These are phyloP conservation scores for Beauveria australis DNA, from an alignment of 2,329 filamentous ascomycete genomes.

Conservation along the genomic window DNA sequence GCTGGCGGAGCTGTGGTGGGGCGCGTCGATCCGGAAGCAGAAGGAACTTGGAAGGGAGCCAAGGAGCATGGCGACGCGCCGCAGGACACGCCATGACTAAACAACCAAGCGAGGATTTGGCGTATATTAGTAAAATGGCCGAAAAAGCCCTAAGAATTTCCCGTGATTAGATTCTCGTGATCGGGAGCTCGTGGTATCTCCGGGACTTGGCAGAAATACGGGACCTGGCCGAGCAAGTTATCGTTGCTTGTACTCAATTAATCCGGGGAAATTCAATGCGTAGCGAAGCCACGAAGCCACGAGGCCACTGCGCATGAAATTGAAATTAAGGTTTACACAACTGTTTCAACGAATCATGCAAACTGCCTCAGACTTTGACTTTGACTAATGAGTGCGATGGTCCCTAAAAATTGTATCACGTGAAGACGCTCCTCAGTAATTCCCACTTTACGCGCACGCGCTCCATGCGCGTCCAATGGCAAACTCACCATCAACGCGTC, in stretches of 20 bases:
- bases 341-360: not conserved
- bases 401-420: constrained; percentile 4
- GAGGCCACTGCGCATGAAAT: not conserved
- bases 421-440: constrained; percentile 3
- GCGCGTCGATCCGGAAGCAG: not conserved
- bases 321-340: not conserved
- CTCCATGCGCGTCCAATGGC: not conserved
- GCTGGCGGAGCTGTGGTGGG: constrained; percentile 1
- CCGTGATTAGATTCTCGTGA: too few species aligned
- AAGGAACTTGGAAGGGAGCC: not conserved
- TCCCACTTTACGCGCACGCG: constrained; percentile 1
- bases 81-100: not conserved
- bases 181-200: too few species aligned
- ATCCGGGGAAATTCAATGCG: too few species aligned
- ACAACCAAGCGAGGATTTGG: too few species aligned
- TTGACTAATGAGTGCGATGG: not conserved
- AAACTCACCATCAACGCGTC: not conserved
- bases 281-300: too few species aligned
- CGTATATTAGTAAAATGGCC: too few species aligned
- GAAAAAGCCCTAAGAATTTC: too few species aligned
- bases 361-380: not conserved
- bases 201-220: too few species aligned
- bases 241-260: not conserved
- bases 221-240: not conserved
- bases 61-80: not conserved